Percentiles rank a stretch among this genome's conserved stretches.
Conservation (phyloP, 441 rosid species). For the Erysimum cheiri region DNA sequence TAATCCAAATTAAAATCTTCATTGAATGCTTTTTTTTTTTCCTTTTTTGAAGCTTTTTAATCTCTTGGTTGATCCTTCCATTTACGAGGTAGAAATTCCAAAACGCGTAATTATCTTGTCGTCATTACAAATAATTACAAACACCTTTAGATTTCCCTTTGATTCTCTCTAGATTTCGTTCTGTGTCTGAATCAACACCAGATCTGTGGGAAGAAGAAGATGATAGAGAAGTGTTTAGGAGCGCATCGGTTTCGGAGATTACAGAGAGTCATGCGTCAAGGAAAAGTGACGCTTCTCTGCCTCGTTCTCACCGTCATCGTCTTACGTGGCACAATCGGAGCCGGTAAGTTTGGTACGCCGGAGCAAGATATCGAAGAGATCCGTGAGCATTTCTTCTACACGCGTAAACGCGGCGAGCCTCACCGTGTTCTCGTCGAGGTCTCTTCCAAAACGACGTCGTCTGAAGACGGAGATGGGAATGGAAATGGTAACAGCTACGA, state of each 20-base stretch:
- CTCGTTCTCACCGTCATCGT: conserved; percentile 81
- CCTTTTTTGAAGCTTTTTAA: not conserved
- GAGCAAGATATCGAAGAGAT: conserved; percentile 68
- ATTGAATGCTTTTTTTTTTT: not conserved
- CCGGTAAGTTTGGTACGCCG: conserved; percentile 91
- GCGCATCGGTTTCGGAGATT: conserved; percentile 57
- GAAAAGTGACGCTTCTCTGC: conserved; percentile 74
- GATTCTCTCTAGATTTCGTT: conserved; percentile 18
- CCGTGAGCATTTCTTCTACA: conserved; percentile 64
- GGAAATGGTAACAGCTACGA: conserved; percentile 46
- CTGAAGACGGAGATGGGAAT: not conserved
- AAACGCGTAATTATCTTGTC: conserved; percentile 27
- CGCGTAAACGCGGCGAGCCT: conserved; percentile 73
- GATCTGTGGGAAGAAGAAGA: conserved; percentile 21
- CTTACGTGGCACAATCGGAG: conserved; percentile 90
- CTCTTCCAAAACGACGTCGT: conserved; percentile 46
- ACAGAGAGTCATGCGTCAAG: conserved; percentile 71
- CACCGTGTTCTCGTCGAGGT: conserved; percentile 84
- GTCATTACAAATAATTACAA: conserved; percentile 14
- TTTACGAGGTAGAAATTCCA: conserved; percentile 26
- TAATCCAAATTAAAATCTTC: conserved; percentile 20
- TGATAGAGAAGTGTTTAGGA: conserved; percentile 59
- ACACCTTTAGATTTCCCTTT: not conserved
- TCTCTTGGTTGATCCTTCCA: conserved; percentile 31
- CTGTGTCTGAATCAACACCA: conserved; percentile 26